Evolutionary conservation across 352 stramenopile genomes (phyloP).

Genomic region (Peronospora belbahrii): DNA sequence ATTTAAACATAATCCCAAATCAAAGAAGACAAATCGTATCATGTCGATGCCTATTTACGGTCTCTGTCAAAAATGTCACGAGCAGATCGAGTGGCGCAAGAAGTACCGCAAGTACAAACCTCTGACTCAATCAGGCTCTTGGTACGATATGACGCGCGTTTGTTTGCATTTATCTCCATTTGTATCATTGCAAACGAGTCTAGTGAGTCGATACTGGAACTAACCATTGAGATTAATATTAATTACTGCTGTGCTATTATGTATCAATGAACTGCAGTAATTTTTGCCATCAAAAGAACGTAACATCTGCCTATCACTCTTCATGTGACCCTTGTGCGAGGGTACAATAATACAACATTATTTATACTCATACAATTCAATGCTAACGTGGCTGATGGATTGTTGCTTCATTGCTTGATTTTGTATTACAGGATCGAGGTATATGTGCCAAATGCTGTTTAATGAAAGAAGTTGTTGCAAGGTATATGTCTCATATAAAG

Average conservation of each 20-base stretch:
- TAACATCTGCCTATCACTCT: constrained; percentile 92
- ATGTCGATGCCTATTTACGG: constrained; percentile 87
- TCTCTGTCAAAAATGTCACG: constrained; percentile 89
- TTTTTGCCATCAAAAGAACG: constrained; percentile 86
- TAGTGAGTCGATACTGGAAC: too few species aligned
- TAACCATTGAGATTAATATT: not conserved
- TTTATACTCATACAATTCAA: not conserved
- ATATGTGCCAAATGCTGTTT: constrained; percentile 87
- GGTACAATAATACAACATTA: constrained; percentile 7
- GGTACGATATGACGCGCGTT: constrained; percentile 33
- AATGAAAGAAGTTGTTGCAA: constrained; percentile 60
- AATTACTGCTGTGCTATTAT: not conserved
- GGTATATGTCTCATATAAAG: too few species aligned
- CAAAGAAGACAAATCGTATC: constrained; percentile 94
- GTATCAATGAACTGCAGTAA: constrained; percentile 50
- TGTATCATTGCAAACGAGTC: too few species aligned
- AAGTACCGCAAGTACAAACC: constrained; percentile 99
- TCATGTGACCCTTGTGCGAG: constrained; percentile 88
- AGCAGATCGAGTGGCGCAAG: constrained; percentile 98
- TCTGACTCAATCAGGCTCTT: constrained; percentile 90
- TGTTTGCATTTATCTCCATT: too few species aligned
- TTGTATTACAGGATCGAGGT: constrained; percentile 42
- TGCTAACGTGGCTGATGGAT: not conserved
- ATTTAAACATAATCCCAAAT: constrained; percentile 97
- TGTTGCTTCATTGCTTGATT: constrained; percentile 5